Base-by-base conservation (phyloP, 495 filamentous ascomycete genomes). In the Hyaloscypha bicolor region DNA sequence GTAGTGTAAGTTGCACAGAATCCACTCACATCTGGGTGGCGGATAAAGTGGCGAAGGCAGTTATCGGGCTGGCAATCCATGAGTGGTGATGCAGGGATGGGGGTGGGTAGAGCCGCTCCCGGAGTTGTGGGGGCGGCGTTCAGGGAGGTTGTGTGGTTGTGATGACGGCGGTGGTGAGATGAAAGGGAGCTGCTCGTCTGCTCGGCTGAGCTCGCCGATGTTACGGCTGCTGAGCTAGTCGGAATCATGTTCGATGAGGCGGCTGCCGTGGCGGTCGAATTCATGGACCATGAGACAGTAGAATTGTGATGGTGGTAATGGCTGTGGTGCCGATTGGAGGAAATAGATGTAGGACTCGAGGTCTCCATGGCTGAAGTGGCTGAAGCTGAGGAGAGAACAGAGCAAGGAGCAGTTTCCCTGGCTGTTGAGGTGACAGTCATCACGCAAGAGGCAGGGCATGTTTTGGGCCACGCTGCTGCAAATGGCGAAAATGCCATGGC, bases 1-100 rank as follows among this genome's bases (percentile, higher is more conserved):
- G 53, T 52, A n/a, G 66, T 68, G 53, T 64, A 68, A 19, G 66
- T 68, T 16, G 42, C 48, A 58, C 65, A 67, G 51, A 67, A 67
- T 1, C 14, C 37, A 8, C 45, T 14, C n/a, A 62, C 32, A 56
- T 48, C 21, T 60, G 63, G 29, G 22, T 51, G 14, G 19, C 33
- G 59, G 59, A 63, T 51, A 30, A 64, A 64, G 21, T 64, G 30
- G n/a, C 62, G 62, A 29, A 64, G 62, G 51, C 51, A 64, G 21
- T 64, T 64, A 22, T 64, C 30, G 4, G 55, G 8, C 16, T 64
- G 48, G 52, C 62, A 64, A 39, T 35, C 52, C 16, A 22, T 39
- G 8, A 35, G 21, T 11, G 33, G 16, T 9, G 51, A 30, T 12
- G 62, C 22, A 9, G 59, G 33, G 22, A 21, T 14, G 1, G 37